Evolutionary conservation across 179 eudicot genomes (phyloP).

Genomic region (Beta lomatogona): DNA sequence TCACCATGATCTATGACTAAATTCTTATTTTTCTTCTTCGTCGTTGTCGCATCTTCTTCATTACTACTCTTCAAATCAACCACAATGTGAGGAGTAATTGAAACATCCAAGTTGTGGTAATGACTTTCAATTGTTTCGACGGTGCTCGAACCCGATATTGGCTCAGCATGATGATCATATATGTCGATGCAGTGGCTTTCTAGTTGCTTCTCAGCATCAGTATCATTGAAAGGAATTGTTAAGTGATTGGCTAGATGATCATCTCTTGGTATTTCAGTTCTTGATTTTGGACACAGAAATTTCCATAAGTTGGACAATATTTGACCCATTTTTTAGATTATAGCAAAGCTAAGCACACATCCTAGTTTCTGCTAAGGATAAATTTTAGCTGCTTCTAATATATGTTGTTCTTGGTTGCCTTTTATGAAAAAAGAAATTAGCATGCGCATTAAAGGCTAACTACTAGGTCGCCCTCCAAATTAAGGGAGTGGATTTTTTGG

Average conservation of each 20-base stretch:
- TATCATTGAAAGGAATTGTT: background rate
- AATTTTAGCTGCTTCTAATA: too few species aligned
- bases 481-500: too few species aligned
- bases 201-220: background rate
- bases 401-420: too few species aligned
- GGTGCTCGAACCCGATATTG: background rate
- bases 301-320: background rate
- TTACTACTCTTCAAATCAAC: background rate
- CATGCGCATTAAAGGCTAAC: too few species aligned
- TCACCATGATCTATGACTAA: background rate
- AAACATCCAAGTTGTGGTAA: background rate
- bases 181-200: slow-evolving; percentile 8
- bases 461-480: too few species aligned
- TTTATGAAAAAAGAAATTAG: background rate
- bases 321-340: slow-evolving; percentile 17
- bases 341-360: background rate
- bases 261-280: background rate
- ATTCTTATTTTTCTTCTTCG: background rate
- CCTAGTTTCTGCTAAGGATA: too few species aligned
- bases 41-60: too few species aligned
- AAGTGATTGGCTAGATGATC: background rate
- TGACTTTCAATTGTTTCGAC: too few species aligned
- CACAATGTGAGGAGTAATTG: too few species aligned
- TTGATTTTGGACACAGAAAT: background rate
- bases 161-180: background rate